These are phyloP conservation scores for Kluyveromyces sp. DNA, from an alignment of 1,139 yeast genomes.

Conservation along the genomic window DNA sequence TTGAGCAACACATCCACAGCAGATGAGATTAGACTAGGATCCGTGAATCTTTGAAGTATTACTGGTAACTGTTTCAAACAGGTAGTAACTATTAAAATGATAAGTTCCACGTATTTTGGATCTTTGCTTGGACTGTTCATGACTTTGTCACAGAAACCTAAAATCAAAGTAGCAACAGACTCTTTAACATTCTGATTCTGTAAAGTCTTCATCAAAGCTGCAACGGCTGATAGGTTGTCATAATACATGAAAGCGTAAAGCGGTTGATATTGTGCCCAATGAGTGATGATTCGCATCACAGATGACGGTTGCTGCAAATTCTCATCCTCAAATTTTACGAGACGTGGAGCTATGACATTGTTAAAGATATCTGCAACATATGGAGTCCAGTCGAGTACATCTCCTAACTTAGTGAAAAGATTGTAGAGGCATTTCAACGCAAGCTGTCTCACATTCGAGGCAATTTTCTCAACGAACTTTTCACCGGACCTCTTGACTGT, in stretches of 20 bases:
- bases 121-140: conserved; percentile 36
- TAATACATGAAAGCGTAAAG: conserved; percentile 48
- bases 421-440: conserved; percentile 53
- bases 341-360: conserved; percentile 56
- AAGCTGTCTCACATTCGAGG: conserved; percentile 50
- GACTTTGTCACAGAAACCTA: conserved; percentile 51
- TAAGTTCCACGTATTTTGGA: conserved; percentile 43
- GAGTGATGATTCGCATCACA: conserved; percentile 56
- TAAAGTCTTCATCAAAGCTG: conserved; percentile 50
- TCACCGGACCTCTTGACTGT: conserved; percentile 32
- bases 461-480: conserved; percentile 37
- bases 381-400: conserved; percentile 48
- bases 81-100: conserved; percentile 51
- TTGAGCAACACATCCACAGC: conserved; percentile 48
- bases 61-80: conserved; percentile 46
- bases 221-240: conserved; percentile 50
- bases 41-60: conserved; percentile 39
- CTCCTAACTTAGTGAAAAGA: conserved; percentile 44
- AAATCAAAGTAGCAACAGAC: conserved; percentile 49
- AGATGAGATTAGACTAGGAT: conserved; percentile 46
- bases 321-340: conserved; percentile 60
- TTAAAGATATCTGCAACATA: conserved; percentile 48
- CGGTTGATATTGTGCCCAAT: conserved; percentile 50
- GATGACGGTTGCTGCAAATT: conserved; percentile 82
- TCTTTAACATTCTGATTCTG: conserved; percentile 57